Base-by-base conservation (phyloP, 2,329 filamentous ascomycete genomes). In the Stemphylium lycopersici region DNA sequence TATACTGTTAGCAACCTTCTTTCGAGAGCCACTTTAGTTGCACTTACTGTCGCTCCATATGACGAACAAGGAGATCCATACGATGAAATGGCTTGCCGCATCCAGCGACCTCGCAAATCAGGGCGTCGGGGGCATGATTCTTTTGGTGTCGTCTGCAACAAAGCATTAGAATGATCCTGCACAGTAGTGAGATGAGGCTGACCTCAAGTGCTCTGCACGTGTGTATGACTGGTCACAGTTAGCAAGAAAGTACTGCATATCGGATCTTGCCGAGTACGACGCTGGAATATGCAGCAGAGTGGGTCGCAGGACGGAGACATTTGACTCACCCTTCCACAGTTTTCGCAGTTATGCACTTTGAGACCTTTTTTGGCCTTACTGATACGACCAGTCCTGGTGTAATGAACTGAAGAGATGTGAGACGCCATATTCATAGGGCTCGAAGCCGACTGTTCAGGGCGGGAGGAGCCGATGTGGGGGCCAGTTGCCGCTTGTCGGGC, bases 311-410 rank as follows among this genome's bases (percentile, higher is more conserved):
- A 46, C n/a, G 31, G 18, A 15, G 26, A n/a, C 8, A 55, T 40
- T 15, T 18, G 46, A 74, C 76, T 59, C 68, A 80, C 78, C 68
- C 78, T 78, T 65, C 78, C 77, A 59, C 79, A 81, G 31, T 49
- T 50, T n/a, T 78, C 73, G 59, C 78, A 80, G 38, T 74, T 66
- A 55, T 80, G 78, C 16, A 80, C 75, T 57, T 78, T 77, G 36
- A 76, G 49, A 12, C 79, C 79, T 55, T 81, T 81, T 59, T 78
- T 76, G 6, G 78, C 78, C 66, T 79, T 80, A 53, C 77, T 79
- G 45, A 80, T 74, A 24, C 79, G 72, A 16, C 78, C 78, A 22
- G 78, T 80, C 57, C 72, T 74, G 16, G 79, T 81, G 61, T 76
- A 78, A 52, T 74, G 70, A 48, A 78, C 67, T 13, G 72, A 61